These are phyloP conservation scores for Schoenoplectus tabernaemontani DNA, from an alignment of 202 grass and related monocot species.

Conservation along the genomic window DNA sequence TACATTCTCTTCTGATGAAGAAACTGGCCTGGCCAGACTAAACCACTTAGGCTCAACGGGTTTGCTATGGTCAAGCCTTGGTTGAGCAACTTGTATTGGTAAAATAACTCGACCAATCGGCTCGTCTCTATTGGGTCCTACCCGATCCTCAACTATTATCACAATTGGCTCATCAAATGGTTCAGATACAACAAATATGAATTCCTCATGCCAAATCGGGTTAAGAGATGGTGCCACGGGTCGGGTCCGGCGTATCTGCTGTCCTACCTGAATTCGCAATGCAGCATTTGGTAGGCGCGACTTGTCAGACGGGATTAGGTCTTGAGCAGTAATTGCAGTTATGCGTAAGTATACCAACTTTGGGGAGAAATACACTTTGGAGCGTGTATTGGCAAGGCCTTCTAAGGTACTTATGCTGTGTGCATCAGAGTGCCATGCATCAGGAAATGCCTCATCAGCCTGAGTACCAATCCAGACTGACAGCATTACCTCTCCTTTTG, in stretches of 20 bases:
- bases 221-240: constrained; percentile 36
- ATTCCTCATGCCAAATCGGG: constrained; percentile 87
- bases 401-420: constrained; percentile 28
- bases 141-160: constrained; percentile 76
- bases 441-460: constrained; percentile 94
- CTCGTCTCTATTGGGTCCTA: constrained; percentile 56
- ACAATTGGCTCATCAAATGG: constrained; percentile 79
- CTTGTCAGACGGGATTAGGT: constrained; percentile 61
- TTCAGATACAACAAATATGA: constrained; percentile 86
- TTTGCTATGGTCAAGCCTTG: constrained; percentile 59
- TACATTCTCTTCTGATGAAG: constrained; percentile 31
- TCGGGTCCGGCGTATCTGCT: constrained; percentile 59
- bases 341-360: constrained; percentile 87
- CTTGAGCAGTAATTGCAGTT: constrained; percentile 54
- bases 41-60: constrained; percentile 59
- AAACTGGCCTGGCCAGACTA: constrained; percentile 38
- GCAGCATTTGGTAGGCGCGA: constrained; percentile 48
- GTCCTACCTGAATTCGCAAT: constrained; percentile 60
- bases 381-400: constrained; percentile 61
- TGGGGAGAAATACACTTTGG: constrained; percentile 96
- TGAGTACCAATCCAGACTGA: constrained; percentile 92
- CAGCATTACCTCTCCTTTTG: constrained; percentile 78
- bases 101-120: constrained; percentile 65
- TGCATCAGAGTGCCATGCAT: constrained; percentile 85
- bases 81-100: constrained; percentile 38